phyloP scores from a whole-genome alignment of 306 rosid species.

The Ochetophila trinervis region DNA sequence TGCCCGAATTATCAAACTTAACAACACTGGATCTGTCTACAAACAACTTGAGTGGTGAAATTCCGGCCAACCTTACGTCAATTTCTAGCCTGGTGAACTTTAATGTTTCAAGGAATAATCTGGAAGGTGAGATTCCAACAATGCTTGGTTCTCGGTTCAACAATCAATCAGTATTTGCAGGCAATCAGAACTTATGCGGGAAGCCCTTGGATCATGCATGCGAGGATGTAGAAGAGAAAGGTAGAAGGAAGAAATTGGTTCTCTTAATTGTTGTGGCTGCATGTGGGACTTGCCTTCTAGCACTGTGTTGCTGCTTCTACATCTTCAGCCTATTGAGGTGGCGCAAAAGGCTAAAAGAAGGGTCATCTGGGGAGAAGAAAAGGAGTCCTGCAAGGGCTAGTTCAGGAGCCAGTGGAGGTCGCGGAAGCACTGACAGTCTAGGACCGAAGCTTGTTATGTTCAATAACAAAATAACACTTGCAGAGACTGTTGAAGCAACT shows the following conservation, averaged over 20 bases:
- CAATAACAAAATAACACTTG: conserved; percentile 78
- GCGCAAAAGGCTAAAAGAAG: conserved; percentile 71
- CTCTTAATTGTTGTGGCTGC: conserved; percentile 49
- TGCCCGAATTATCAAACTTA: conserved; percentile 52
- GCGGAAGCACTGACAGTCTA: conserved; percentile 73
- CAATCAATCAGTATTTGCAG: conserved; percentile 51
- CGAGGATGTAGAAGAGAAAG: conserved; percentile 15
- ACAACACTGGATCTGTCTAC: conserved; percentile 65
- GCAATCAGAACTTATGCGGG: conserved; percentile 65
- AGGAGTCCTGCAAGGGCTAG: conserved; percentile 79
- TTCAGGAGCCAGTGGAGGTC: conserved; percentile 82
- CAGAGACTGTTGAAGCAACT: conserved; percentile 83
- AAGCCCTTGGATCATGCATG: conserved; percentile 56
- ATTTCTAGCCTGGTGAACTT: conserved; percentile 50
- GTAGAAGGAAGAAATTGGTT: conserved; percentile 57
- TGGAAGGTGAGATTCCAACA: conserved; percentile 72
- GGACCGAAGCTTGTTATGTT: conserved; percentile 94
- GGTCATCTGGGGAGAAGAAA: conserved; percentile 71
- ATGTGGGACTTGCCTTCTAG: conserved; percentile 49
- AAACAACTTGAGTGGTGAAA: conserved; percentile 72
- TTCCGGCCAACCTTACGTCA: conserved; percentile 52
- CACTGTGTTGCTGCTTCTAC: conserved; percentile 82
- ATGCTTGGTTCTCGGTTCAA: conserved; percentile 63
- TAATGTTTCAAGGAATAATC: conserved; percentile 68
- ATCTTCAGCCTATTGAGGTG: conserved; percentile 69